Base-by-base conservation (phyloP, 192 early-diverging fungal species). In the Coemansia sp. region DNA sequence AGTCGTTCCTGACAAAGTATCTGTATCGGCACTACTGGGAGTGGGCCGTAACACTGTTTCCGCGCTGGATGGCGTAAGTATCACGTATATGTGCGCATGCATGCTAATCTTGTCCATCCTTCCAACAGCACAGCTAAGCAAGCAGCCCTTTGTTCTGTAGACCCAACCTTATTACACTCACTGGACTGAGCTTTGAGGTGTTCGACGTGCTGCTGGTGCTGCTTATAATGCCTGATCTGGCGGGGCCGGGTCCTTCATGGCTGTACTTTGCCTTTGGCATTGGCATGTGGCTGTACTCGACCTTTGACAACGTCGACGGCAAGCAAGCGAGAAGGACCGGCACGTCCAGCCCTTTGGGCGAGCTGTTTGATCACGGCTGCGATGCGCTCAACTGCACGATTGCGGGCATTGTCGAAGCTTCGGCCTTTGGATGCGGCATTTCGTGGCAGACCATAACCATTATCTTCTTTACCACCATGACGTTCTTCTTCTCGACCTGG, bases 51-150 rank as follows among this genome's bases (percentile, higher is more conserved):
- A 87, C 85, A 10, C 66, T 92, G 42, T 93, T 96, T 67, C 93
- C 93, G 14, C 73, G 88, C 63, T 96, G 92, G 92, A 84, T 96
- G 83, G 93, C 93, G 88, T 90, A 85, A 87, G 87, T 90, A 36
- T 51, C 48, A n/a, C 28, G 4, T 26, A 26, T 26, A 26, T 26
- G 4, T 26, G 23, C 23, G 23, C 23, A 26, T 26, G 23, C 23
- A 4, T 26, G 23, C 23, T 26, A 26, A 26, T 26, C 23, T 26
- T 26, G 23, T 26, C 23, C 23, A 26, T 26, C 23, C 23, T 26
- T 4, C 23, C 23, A 26, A 26, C 23, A 26, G n/a, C 4, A 26
- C 23, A 26, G 18, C 12, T 54, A 50, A 37, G 58, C 11, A 40
- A 52, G 43, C 49, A 38, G 11, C 23, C 4, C 26, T 34, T 31